Conservation (phyloP, 495 filamentous ascomycete genomes). For the Astrothelium subdiscretum region DNA sequence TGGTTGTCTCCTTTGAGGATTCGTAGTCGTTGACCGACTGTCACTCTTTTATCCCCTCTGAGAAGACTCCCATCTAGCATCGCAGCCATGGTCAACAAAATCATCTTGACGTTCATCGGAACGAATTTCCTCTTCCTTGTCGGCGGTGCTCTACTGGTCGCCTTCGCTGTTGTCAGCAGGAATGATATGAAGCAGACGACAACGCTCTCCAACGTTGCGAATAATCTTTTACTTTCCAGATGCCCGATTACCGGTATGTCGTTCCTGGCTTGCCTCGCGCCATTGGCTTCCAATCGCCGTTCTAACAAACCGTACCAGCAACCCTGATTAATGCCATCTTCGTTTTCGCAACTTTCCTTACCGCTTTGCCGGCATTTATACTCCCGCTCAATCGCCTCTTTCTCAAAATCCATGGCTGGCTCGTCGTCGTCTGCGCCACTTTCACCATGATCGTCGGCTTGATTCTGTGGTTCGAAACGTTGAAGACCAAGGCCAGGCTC, state of each 20-base stretch:
- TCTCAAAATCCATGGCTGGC: conserved; percentile 41
- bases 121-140: conserved; percentile 49
- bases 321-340: conserved; percentile 56
- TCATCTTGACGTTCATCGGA: conserved; percentile 19
- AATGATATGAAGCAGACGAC: conserved; percentile 32
- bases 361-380: conserved; percentile 29
- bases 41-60: conserved; percentile 1
- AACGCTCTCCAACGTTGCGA: conserved; percentile 45
- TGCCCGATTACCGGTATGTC: conserved; percentile 39
- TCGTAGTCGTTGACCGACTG: conserved; percentile 1
- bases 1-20: conserved; percentile 21
- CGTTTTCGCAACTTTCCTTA: conserved; percentile 42
- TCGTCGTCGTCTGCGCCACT: conserved; percentile 46
- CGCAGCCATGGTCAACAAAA: conserved; percentile 21
- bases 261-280: conserved; percentile 10
- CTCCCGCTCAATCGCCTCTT: conserved; percentile 27
- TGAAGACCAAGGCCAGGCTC: conserved; percentile 49
- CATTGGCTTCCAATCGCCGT: background rate
- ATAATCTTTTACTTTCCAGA: conserved; percentile 47
- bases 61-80: background rate
- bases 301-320: conserved; percentile 27
- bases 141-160: conserved; percentile 51
- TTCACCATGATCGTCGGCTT: conserved; percentile 57
- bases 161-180: conserved; percentile 48
- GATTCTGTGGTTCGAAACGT: conserved; percentile 56